phyloP scores from a whole-genome alignment of 768 basidiomycete genomes.

The Boletus barrowsii region DNA sequence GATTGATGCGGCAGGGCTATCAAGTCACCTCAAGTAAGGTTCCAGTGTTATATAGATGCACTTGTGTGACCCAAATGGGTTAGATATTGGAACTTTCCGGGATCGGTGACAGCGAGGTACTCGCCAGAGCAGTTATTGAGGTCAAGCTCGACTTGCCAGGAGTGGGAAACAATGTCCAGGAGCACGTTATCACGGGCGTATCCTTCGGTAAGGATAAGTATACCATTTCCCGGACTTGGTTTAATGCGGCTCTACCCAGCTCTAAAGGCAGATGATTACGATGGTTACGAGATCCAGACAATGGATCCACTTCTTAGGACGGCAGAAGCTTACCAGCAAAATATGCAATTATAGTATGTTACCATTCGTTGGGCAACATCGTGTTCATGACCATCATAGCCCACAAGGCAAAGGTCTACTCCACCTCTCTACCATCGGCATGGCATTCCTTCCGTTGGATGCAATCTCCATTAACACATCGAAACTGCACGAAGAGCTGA shows the following conservation, averaged over 20 bases:
- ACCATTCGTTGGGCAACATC: not conserved
- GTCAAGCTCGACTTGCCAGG: not conserved
- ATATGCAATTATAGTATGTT: not conserved
- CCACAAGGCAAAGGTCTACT: conserved; percentile 2
- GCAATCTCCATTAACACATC: not conserved
- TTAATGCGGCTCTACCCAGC: not conserved
- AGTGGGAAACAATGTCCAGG: conserved; percentile 5
- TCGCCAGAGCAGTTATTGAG: not conserved
- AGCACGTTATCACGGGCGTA: not conserved
- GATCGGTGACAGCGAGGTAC: not conserved
- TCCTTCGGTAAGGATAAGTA: not conserved
- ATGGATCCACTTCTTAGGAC: conserved; percentile 1
- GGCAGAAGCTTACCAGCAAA: not conserved
- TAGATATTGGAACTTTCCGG: conserved; percentile 1
- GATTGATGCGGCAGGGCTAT: not conserved
- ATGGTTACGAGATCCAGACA: not conserved
- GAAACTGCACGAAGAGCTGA: not conserved
- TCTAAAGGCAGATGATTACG: not conserved
- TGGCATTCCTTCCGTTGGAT: not conserved
- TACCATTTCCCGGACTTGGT: not conserved
- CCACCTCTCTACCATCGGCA: not conserved
- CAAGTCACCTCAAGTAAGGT: not conserved
- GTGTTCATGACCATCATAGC: not conserved
- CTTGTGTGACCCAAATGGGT: not conserved
- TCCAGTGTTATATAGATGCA: not conserved